These are phyloP conservation scores for Asterella californica DNA, from an alignment of 225 moss, liverwort and hornwort species.

Conservation along the genomic window DNA sequence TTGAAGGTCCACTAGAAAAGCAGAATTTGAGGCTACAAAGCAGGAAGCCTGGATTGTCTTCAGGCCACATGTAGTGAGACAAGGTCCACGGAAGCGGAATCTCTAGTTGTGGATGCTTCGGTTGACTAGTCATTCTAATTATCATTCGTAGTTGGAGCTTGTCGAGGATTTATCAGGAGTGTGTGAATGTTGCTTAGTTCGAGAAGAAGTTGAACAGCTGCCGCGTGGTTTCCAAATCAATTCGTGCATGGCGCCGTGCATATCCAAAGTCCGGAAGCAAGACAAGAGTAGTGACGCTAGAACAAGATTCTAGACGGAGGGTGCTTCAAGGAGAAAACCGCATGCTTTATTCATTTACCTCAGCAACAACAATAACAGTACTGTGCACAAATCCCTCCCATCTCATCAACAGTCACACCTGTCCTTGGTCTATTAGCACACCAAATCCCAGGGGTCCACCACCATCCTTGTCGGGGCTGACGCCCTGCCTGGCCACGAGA, in stretches of 20 bases:
- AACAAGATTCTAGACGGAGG: neutral
- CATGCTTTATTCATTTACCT: neutral
- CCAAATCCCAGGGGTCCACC: neutral
- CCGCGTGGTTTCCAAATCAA: too few relatives aligned
- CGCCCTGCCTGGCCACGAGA: neutral
- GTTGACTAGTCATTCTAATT: neutral
- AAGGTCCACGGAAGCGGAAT: too few relatives aligned
- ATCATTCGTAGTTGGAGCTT: neutral
- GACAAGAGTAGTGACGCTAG: too few relatives aligned
- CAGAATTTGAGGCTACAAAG: neutral
- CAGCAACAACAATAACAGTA: neutral
- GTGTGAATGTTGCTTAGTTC: too few relatives aligned
- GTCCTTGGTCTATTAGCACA: neutral
- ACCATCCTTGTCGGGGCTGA: neutral
- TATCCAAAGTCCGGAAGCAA: neutral
- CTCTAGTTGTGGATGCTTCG: neutral
- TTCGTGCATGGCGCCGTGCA: neutral
- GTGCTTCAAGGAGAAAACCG: neutral
- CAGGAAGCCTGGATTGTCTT: neutral
- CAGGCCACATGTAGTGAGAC: too few relatives aligned
- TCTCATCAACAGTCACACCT: neutral
- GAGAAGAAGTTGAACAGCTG: too few relatives aligned
- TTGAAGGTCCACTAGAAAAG: neutral
- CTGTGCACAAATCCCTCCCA: neutral
- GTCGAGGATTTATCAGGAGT: neutral